Base-by-base conservation (phyloP, 805 yeast species). In the Scheffersomyces spartinae region DNA sequence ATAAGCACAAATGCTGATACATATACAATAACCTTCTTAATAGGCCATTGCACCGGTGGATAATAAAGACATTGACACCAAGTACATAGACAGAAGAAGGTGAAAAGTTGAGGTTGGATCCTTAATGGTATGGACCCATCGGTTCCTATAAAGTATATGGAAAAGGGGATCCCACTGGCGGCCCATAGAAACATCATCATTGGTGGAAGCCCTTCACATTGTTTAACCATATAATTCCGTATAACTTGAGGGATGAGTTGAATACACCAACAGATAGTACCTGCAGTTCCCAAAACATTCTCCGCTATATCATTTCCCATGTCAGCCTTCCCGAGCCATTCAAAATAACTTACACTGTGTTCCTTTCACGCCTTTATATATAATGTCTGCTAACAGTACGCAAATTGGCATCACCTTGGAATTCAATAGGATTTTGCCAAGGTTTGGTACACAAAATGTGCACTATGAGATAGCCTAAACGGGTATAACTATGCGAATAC, bases 221-320 rank as follows among this genome's bases (percentile, higher is more conserved):
- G 73, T 41, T 88, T 84, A 6, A 68, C 66, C 30, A 63, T 61
- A 55, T 68, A 85, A 45, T 88, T 86, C 45, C 73, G 62, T 30
- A 72, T 60, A 23, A 86, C 75, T 35, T 82, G 97, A 2, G 96
- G 96, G 1, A 85, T 62, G 35, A 88, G 56, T 52, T 88, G 96
- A 35, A 86, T 57, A 49, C 96, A 86, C 96, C 96, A 88, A 30
- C 81, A 65, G 2, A 86, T 73, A 0, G 97, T 88, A 5, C 95
- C 96, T 2, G 82, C 61, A 8, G 95, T 85, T 2, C 84, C 95
- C 28, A 84, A 61, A 5, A 77, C 84, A 25, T 79, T 81, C 10
- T 81, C 68, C 1, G 82, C 83, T 7, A 64, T 59, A 10, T 36
- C 38, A 28, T 47, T 52, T 11, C 29, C 24, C 56, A 52, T n/a